phyloP scores from a whole-genome alignment of 495 filamentous ascomycete genomes.

The Friedmanniomyces simplex region DNA sequence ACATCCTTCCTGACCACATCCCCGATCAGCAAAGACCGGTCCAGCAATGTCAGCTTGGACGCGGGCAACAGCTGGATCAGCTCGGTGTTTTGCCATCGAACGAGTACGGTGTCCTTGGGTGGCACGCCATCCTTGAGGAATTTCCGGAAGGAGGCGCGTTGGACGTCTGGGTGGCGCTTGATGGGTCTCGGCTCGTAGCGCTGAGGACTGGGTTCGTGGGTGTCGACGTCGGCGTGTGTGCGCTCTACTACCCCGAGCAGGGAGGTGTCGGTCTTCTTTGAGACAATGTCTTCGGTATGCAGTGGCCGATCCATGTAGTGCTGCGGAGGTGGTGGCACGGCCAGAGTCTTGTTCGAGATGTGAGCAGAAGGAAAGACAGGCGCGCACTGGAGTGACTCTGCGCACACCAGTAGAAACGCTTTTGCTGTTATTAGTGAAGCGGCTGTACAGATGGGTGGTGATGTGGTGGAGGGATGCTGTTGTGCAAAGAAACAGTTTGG shows the following conservation, averaged over 20 bases:
- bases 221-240: constrained; percentile 29
- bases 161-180: constrained; percentile 15
- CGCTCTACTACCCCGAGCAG: constrained; percentile 29
- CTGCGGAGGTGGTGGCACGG: background rate
- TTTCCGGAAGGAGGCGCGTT: constrained; percentile 15
- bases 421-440: too few relatives aligned
- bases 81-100: constrained; percentile 25
- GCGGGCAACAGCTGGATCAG: constrained; percentile 25
- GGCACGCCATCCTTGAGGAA: constrained; percentile 31
- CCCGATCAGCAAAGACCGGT: constrained; percentile 30
- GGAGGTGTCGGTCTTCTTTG: constrained; percentile 18
- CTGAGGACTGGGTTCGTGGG: constrained; percentile 26
- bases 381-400: background rate
- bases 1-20: constrained; percentile 32
- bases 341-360: too few relatives aligned
- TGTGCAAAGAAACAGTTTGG: background rate
- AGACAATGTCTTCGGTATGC: constrained; percentile 25
- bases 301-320: constrained; percentile 6
- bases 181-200: constrained; percentile 16
- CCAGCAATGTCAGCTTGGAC: constrained; percentile 26
- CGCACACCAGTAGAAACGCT: too few relatives aligned
- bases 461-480: background rate
- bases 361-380: too few relatives aligned
- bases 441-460: too few relatives aligned
- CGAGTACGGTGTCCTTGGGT: constrained; percentile 29